phyloP scores from a whole-genome alignment of 495 filamentous ascomycete genomes.

The Ramalina intermedia region DNA sequence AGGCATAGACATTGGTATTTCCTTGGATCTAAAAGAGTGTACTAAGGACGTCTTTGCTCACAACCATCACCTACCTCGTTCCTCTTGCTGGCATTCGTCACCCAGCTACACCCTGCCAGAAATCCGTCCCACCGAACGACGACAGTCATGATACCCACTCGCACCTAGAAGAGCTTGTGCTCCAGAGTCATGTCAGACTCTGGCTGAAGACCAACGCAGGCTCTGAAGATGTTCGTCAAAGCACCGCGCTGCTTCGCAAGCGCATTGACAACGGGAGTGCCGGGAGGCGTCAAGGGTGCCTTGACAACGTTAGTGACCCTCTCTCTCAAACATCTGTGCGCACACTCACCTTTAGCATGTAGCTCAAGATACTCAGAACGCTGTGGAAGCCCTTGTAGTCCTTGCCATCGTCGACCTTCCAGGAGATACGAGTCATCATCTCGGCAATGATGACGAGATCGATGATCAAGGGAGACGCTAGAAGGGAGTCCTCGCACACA shows the following conservation, averaged over 20 bases:
- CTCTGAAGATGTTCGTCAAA: slow-evolving; percentile 96
- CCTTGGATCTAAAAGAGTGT: slow-evolving; percentile 18
- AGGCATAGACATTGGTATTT: slow-evolving; percentile 7
- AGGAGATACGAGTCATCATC: slow-evolving; percentile 96
- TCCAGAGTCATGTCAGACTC: slow-evolving; percentile 99
- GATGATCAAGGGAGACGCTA: slow-evolving; percentile 96
- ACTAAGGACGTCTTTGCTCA: slow-evolving; percentile 7
- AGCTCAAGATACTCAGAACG: slow-evolving; percentile 93
- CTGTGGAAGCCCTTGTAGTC: slow-evolving; percentile 92
- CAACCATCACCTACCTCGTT: neutral
- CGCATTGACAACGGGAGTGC: slow-evolving; percentile 91
- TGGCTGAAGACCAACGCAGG: slow-evolving; percentile 91
- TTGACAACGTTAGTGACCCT: slow-evolving; percentile 12
- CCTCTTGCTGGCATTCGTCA: neutral
- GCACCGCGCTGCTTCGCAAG: slow-evolving; percentile 92
- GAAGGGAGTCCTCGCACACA: slow-evolving; percentile 94
- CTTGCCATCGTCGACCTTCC: slow-evolving; percentile 51
- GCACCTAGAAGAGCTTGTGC: slow-evolving; percentile 77
- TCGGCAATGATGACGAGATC: slow-evolving; percentile 84
- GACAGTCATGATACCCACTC: neutral
- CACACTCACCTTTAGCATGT: slow-evolving; percentile 76
- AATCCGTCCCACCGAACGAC: too few species aligned
- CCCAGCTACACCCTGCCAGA: neutral
- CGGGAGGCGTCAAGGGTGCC: slow-evolving; percentile 86
- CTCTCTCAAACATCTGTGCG: neutral